phyloP scores from a whole-genome alignment of 2,329 filamentous ascomycete species.

The Tothia fuscella region DNA sequence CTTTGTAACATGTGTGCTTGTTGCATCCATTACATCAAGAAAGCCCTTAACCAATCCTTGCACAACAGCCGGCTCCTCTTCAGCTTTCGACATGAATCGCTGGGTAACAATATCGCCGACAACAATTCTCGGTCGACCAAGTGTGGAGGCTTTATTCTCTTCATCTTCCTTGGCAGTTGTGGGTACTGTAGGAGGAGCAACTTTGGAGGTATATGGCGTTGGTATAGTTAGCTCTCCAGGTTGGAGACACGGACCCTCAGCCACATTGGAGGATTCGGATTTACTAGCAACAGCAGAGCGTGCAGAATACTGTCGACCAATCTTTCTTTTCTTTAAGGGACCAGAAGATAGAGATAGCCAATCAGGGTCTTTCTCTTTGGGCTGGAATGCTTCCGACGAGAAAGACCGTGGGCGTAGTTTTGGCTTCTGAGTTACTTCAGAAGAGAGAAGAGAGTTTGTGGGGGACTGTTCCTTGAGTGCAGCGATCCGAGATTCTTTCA shows the following conservation, averaged over 20 bases:
- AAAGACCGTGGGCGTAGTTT: too few relatives aligned
- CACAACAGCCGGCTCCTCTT: slow-evolving; percentile 1
- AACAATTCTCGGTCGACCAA: neutral
- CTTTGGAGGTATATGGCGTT: slow-evolving; percentile 1
- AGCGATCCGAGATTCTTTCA: too few relatives aligned
- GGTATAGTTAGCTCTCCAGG: slow-evolving; percentile 4
- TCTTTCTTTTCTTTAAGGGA: neutral
- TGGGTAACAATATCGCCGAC: neutral
- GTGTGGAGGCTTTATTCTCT: neutral
- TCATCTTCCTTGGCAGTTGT: neutral
- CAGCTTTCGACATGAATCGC: neutral
- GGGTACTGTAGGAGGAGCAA: neutral
- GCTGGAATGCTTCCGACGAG: too few relatives aligned
- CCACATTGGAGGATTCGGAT: neutral
- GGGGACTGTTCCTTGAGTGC: too few relatives aligned
- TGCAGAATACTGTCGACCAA: neutral
- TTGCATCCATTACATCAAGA: neutral
- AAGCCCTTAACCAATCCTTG: neutral
- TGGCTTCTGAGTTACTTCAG: too few relatives aligned
- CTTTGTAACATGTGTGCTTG: neutral
- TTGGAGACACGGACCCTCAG: neutral
- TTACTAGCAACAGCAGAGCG: neutral
- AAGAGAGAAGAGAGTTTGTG: too few relatives aligned
- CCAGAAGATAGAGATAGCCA: neutral
- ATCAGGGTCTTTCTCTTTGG: slow-evolving; percentile 2